A percentile compares a stretch with the other conserved stretches of the same genome.
Conservation (phyloP, 1,284 basidiomycete species). For the Moesziomyces antarcticus region DNA sequence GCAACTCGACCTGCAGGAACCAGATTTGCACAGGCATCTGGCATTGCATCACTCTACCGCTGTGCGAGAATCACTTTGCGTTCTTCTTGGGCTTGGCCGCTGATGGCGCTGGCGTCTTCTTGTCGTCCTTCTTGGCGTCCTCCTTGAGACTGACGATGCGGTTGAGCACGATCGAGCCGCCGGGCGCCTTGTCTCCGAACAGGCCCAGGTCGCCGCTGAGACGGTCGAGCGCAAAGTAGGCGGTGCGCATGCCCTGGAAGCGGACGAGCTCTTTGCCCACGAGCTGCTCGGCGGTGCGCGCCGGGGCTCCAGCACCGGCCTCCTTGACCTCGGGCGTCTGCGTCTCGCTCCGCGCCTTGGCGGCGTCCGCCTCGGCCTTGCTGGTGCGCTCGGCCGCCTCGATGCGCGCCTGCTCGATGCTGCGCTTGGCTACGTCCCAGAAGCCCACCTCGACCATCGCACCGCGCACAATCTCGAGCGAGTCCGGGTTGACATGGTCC, state of each 20-base stretch:
- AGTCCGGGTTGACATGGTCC: slow-evolving; percentile 81
- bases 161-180: slow-evolving; percentile 87
- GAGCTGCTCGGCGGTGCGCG: slow-evolving; percentile 77
- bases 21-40: too few relatives aligned
- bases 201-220: slow-evolving; percentile 70
- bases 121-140: slow-evolving; percentile 71
- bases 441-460: slow-evolving; percentile 91
- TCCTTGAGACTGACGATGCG: slow-evolving; percentile 95
- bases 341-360: slow-evolving; percentile 35
- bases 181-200: slow-evolving; percentile 71
- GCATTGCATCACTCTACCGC: too few relatives aligned
- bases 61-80: slow-evolving; percentile 9
- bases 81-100: slow-evolving; percentile 14
- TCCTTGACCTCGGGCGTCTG: slow-evolving; percentile 14
- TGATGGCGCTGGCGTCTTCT: slow-evolving; percentile 10
- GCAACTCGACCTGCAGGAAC: background rate
- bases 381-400: slow-evolving; percentile 74
- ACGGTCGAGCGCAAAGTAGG: slow-evolving; percentile 93
- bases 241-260: slow-evolving; percentile 95
- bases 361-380: slow-evolving; percentile 70
- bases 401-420: slow-evolving; percentile 75
- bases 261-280: slow-evolving; percentile 92
- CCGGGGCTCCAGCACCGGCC: slow-evolving; percentile 40
- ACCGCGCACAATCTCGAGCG: slow-evolving; percentile 80
- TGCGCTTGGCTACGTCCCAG: slow-evolving; percentile 81